These are phyloP conservation scores for Detonula confervacea DNA, from an alignment of 352 stramenopile genomes.

Conservation along the genomic window DNA sequence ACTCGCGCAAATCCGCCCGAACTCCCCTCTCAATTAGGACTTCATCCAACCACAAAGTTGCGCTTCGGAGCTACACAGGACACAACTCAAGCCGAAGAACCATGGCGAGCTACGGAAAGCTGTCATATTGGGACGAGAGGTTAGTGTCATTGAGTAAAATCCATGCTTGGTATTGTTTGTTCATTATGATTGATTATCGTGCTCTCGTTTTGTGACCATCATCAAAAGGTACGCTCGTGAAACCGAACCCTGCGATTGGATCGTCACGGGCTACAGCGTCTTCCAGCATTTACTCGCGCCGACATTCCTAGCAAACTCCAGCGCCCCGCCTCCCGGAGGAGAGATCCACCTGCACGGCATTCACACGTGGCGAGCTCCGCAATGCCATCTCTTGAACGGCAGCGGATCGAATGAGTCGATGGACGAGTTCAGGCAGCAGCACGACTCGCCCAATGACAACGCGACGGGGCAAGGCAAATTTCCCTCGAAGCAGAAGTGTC, in stretches of 20 bases:
- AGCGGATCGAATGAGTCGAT: constrained; percentile 12
- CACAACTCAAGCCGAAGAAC: neutral
- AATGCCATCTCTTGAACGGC: constrained; percentile 15
- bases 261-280: constrained; percentile 32
- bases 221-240: constrained; percentile 29
- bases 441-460: neutral
- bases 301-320: constrained; percentile 24
- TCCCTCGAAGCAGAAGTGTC: constrained; percentile 57
- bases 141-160: too few relatives aligned
- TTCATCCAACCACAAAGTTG: too few relatives aligned
- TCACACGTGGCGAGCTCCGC: constrained; percentile 8
- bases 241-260: constrained; percentile 48
- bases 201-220: too few relatives aligned
- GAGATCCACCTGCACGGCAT: constrained; percentile 35
- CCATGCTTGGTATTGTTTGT: too few relatives aligned
- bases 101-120: constrained; percentile 60
- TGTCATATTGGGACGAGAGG: constrained; percentile 52
- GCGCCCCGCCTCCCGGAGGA: constrained; percentile 27
- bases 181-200: too few relatives aligned
- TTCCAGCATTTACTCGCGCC: constrained; percentile 37
- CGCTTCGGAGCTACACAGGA: too few relatives aligned
- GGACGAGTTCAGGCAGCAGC: constrained; percentile 14
- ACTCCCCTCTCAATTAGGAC: neutral
- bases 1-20: too few relatives aligned
- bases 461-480: constrained; percentile 45